Percentiles rank a stretch among this genome's conserved stretches.
phyloP scores from a whole-genome alignment of 2,329 filamentous ascomycete genomes.

The Coniochaeta ligniaria region DNA sequence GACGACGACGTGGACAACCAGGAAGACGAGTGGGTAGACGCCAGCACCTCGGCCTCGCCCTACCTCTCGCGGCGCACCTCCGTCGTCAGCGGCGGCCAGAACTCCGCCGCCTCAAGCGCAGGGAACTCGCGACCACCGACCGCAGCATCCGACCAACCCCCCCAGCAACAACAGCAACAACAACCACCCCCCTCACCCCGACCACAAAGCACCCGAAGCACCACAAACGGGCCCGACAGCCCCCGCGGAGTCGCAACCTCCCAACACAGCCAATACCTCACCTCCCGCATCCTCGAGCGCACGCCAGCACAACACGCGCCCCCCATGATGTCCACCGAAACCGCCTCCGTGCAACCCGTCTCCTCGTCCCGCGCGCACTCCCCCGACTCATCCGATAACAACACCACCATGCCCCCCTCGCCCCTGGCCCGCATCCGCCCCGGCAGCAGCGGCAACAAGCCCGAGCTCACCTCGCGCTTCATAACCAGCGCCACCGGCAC shows the following conservation, averaged over 20 bases:
- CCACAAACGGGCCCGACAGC: slow-evolving; percentile 12
- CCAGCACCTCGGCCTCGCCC: slow-evolving; percentile 55
- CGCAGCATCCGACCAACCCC: background rate
- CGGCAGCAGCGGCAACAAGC: slow-evolving; percentile 31
- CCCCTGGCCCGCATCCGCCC: slow-evolving; percentile 16
- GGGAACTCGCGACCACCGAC: background rate
- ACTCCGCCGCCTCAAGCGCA: slow-evolving; percentile 25
- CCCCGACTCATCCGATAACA: slow-evolving; percentile 23
- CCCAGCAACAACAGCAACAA: slow-evolving; percentile 3
- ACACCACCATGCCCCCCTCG: slow-evolving; percentile 8
- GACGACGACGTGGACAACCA: slow-evolving; percentile 32
- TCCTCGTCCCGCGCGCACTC: slow-evolving; percentile 31
- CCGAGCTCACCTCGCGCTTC: slow-evolving; percentile 52
- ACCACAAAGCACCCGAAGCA: background rate
- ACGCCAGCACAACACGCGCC: slow-evolving; percentile 54
- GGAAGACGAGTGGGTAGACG: slow-evolving; percentile 61
- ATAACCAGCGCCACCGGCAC: slow-evolving; percentile 39
- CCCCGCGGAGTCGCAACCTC: background rate
- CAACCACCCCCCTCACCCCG: background rate
- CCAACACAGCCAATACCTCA: slow-evolving; percentile 56
- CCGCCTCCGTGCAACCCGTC: slow-evolving; percentile 36
- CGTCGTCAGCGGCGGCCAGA: slow-evolving; percentile 40
- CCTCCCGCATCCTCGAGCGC: slow-evolving; percentile 59
- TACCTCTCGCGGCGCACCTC: slow-evolving; percentile 45
- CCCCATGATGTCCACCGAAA: slow-evolving; percentile 58